Conservation (phyloP, 495 filamentous ascomycete genomes). For the Cladorrhinum samala region DNA sequence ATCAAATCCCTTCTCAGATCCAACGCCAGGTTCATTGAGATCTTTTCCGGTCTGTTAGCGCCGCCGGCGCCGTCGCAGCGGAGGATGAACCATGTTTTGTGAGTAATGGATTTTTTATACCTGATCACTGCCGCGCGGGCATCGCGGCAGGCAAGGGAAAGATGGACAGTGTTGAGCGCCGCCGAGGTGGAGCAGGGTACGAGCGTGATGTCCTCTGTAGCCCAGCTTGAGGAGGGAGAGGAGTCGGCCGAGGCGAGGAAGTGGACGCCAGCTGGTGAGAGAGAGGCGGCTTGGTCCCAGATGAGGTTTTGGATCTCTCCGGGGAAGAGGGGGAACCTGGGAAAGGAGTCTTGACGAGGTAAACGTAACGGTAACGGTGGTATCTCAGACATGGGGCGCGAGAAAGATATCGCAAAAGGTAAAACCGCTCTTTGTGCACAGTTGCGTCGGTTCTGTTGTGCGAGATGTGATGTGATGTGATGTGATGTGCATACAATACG, state of each 20-base stretch:
- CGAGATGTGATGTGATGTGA: too few species aligned
- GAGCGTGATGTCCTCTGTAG: slow-evolving; percentile 15
- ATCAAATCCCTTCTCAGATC: slow-evolving; percentile 18
- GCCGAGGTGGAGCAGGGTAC: slow-evolving; percentile 27
- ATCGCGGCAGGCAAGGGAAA: slow-evolving; percentile 16
- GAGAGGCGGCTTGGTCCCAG: slow-evolving; percentile 19
- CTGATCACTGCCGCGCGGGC: slow-evolving; percentile 17
- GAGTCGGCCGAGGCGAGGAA: slow-evolving; percentile 13
- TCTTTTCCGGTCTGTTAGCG: not conserved
- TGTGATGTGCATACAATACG: too few species aligned
- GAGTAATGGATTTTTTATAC: not conserved
- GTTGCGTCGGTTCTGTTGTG: too few species aligned
- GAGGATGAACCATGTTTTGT: slow-evolving; percentile 12
- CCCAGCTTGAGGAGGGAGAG: not conserved
- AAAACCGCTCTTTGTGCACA: too few species aligned
- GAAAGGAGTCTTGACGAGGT: slow-evolving; percentile 13
- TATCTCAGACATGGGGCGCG: too few species aligned
- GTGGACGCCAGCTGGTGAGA: slow-evolving; percentile 14
- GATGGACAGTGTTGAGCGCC: slow-evolving; percentile 11
- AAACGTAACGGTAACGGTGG: too few species aligned
- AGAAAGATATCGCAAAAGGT: too few species aligned
- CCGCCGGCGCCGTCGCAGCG: not conserved
- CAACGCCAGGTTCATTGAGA: slow-evolving; percentile 9
- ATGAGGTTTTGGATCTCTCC: slow-evolving; percentile 21
- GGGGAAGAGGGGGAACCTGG: slow-evolving; percentile 17